phyloP scores from a whole-genome alignment of 83 land plant species.

The Picea abies region DNA sequence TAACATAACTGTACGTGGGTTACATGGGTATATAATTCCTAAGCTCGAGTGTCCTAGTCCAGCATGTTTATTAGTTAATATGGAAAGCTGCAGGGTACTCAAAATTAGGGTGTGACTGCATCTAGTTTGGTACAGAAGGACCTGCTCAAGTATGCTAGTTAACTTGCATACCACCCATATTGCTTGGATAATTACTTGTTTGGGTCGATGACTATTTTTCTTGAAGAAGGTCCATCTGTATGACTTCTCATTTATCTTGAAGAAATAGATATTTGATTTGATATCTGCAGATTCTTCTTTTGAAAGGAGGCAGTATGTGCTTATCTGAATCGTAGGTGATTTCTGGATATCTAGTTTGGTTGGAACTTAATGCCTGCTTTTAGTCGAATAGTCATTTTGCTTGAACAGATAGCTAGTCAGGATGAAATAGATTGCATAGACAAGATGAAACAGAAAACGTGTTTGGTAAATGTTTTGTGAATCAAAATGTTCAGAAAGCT shows the following conservation, averaged over 20 bases:
- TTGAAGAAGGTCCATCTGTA: too few relatives aligned
- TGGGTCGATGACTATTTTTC: too few relatives aligned
- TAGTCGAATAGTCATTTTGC: not conserved
- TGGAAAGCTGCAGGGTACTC: not conserved
- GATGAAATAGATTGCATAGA: too few relatives aligned
- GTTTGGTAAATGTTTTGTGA: not conserved
- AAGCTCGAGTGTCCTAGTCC: not conserved
- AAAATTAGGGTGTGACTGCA: not conserved
- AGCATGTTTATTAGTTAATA: not conserved
- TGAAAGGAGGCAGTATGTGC: not conserved
- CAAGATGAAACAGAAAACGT: not conserved
- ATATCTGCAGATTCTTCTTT: not conserved
- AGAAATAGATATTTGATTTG: too few relatives aligned
- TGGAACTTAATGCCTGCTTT: not conserved
- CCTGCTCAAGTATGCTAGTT: too few relatives aligned
- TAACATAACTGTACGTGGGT: not conserved
- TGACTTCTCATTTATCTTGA: too few relatives aligned
- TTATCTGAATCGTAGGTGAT: not conserved
- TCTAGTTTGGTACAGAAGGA: too few relatives aligned
- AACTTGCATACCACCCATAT: too few relatives aligned
- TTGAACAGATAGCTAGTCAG: not conserved
- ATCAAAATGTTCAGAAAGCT: not conserved
- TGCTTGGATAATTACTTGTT: too few relatives aligned
- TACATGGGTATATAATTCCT: not conserved
- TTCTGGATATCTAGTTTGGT: not conserved